A percentile compares a stretch with the other conserved stretches of the same genome.
These are phyloP conservation scores for Fallopia convolvulus DNA, from an alignment of 148 eudicot species.

Conservation along the genomic window DNA sequence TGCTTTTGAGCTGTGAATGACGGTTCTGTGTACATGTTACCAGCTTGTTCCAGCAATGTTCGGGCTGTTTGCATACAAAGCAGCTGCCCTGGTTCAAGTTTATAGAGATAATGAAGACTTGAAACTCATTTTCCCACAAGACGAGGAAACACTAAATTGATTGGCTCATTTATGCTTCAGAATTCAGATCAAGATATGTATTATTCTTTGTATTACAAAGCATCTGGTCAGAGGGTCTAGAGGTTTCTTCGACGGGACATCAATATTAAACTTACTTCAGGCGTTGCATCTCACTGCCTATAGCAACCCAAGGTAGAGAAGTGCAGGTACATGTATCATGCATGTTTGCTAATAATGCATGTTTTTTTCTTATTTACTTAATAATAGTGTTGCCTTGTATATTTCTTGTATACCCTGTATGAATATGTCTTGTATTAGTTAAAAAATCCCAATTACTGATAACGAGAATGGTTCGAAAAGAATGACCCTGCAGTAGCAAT, in stretches of 20 bases:
- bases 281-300: background rate
- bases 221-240: background rate
- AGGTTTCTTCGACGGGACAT: background rate
- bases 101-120: constrained; percentile 93
- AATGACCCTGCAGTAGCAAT: background rate
- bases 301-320: constrained; percentile 5
- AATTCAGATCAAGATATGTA: background rate
- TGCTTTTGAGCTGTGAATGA: background rate
- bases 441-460: background rate
- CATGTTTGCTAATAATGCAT: background rate
- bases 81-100: constrained; percentile 88
- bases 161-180: background rate
- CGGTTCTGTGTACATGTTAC: background rate
- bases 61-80: constrained; percentile 93
- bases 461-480: background rate
- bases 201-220: background rate
- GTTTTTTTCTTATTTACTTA: background rate
- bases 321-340: constrained; percentile 3
- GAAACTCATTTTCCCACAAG: constrained; percentile 56
- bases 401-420: background rate
- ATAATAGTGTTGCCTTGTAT: background rate
- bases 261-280: background rate
- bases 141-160: constrained; percentile 18
- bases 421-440: background rate
- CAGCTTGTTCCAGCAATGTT: constrained; percentile 89